phyloP scores from a whole-genome alignment of 2,329 filamentous ascomycete genomes.

The Calonectria fujianensis region DNA sequence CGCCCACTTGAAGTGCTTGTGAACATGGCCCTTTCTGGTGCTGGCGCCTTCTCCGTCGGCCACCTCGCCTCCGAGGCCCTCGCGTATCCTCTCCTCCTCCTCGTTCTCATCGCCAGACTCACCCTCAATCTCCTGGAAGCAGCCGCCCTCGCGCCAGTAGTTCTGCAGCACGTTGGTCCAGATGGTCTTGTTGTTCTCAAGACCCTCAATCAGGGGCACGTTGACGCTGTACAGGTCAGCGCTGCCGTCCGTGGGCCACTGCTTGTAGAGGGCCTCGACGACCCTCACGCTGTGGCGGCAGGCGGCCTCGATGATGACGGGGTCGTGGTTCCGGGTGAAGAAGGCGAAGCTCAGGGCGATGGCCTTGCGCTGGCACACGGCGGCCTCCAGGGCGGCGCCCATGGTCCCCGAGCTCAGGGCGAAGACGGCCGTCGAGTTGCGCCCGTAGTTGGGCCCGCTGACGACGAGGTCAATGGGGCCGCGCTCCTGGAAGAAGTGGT shows the following conservation, averaged over 20 bases:
- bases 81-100: constrained; percentile 84
- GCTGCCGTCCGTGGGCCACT: constrained; percentile 80
- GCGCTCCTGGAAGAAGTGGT: constrained; percentile 84
- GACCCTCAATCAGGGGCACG: constrained; percentile 86
- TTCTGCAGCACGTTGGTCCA: constrained; percentile 94
- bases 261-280: constrained; percentile 84
- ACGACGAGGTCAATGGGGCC: constrained; percentile 86
- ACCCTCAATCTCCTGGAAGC: constrained; percentile 87
- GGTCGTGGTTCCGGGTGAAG: constrained; percentile 89
- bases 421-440: constrained; percentile 88
- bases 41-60: constrained; percentile 58
- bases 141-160: constrained; percentile 88
- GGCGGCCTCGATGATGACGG: constrained; percentile 85
- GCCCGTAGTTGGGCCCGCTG: constrained; percentile 87
- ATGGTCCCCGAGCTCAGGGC: constrained; percentile 86
- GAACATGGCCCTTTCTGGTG: constrained; percentile 72
- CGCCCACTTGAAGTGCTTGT: constrained; percentile 96
- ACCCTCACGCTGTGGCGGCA: constrained; percentile 84
- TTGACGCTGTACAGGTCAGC: constrained; percentile 95
- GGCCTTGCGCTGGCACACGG: constrained; percentile 80
- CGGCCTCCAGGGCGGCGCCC: constrained; percentile 85
- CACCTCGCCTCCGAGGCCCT: constrained; percentile 73
- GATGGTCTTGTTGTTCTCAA: constrained; percentile 83
- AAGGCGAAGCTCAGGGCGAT: constrained; percentile 95
- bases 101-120: constrained; percentile 78